Percentiles rank a stretch among this genome's conserved stretches.
phyloP scores from a whole-genome alignment of 768 basidiomycete species.

The Russula compacta region DNA sequence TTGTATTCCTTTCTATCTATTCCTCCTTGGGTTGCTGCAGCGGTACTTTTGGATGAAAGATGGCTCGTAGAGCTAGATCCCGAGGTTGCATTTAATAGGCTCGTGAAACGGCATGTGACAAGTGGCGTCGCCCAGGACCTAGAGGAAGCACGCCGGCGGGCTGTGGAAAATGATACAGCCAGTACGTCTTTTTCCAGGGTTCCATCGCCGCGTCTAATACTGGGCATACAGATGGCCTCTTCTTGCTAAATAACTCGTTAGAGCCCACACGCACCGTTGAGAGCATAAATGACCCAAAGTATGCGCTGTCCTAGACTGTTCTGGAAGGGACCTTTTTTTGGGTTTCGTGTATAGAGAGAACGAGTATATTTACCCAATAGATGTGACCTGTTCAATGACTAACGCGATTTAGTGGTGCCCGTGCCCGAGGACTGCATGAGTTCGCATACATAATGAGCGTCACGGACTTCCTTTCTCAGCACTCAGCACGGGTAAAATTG shows the following conservation, averaged over 20 bases:
- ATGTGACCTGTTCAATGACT: neutral
- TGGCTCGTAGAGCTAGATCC: slow-evolving; percentile 62
- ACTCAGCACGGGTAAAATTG: no score
- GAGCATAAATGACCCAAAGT: slow-evolving; percentile 35
- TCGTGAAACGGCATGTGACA: slow-evolving; percentile 65
- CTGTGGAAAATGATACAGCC: slow-evolving; percentile 69
- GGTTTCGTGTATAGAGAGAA: neutral
- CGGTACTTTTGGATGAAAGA: slow-evolving; percentile 60
- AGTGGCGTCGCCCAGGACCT: slow-evolving; percentile 62
- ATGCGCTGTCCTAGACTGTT: neutral
- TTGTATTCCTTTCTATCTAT: slow-evolving; percentile 76
- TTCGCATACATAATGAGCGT: no score
- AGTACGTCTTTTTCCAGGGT: slow-evolving; percentile 37
- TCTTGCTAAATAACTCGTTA: slow-evolving; percentile 33
- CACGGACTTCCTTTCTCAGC: no score
- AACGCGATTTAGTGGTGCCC: no score
- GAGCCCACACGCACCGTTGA: slow-evolving; percentile 33
- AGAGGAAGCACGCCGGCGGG: slow-evolving; percentile 59
- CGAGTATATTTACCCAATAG: neutral
- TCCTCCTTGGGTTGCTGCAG: slow-evolving; percentile 63
- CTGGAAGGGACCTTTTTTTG: neutral
- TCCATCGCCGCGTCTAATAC: neutral
- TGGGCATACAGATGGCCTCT: slow-evolving; percentile 33
- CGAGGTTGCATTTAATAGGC: slow-evolving; percentile 44
- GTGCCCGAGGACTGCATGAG: no score